Evolutionary conservation across 345 rosid genomes (phyloP).

Genomic region (Turnera subulata): DNA sequence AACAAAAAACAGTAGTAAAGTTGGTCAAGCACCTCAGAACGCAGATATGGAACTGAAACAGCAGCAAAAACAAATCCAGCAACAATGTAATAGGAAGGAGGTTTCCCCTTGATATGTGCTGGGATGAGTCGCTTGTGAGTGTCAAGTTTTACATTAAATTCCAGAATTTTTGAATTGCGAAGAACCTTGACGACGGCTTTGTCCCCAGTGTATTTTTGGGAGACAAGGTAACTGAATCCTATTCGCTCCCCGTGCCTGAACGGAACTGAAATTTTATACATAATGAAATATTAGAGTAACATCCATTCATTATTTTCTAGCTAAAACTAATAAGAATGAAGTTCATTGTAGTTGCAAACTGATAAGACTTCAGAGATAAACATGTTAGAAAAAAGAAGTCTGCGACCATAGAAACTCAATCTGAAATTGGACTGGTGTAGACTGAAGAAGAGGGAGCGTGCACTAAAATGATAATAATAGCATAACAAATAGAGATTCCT

Average conservation of each 20-base stretch:
- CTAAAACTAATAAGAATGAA: too few relatives aligned
- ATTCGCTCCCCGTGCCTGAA: conserved; percentile 95
- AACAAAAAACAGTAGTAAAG: neutral
- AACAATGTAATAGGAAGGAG: conserved; percentile 85
- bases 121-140: conserved; percentile 85
- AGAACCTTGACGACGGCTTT: conserved; percentile 72
- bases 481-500: too few relatives aligned
- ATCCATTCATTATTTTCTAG: neutral
- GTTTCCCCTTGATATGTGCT: conserved; percentile 68
- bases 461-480: too few relatives aligned
- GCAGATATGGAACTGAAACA: conserved; percentile 86
- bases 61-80: conserved; percentile 91
- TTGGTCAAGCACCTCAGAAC: conserved; percentile 63
- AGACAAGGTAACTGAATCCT: conserved; percentile 86
- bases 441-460: too few relatives aligned
- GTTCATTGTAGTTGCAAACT: too few relatives aligned
- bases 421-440: too few relatives aligned
- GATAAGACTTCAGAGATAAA: too few relatives aligned
- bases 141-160: conserved; percentile 74
- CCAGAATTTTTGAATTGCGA: conserved; percentile 54
- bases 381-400: too few relatives aligned
- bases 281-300: conserved; percentile 5
- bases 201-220: conserved; percentile 93
- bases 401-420: too few relatives aligned
- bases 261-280: conserved; percentile 53